These are phyloP conservation scores for Stagonosporopsis chrysanthemi DNA, from an alignment of 2,329 filamentous ascomycete genomes.

Conservation along the genomic window DNA sequence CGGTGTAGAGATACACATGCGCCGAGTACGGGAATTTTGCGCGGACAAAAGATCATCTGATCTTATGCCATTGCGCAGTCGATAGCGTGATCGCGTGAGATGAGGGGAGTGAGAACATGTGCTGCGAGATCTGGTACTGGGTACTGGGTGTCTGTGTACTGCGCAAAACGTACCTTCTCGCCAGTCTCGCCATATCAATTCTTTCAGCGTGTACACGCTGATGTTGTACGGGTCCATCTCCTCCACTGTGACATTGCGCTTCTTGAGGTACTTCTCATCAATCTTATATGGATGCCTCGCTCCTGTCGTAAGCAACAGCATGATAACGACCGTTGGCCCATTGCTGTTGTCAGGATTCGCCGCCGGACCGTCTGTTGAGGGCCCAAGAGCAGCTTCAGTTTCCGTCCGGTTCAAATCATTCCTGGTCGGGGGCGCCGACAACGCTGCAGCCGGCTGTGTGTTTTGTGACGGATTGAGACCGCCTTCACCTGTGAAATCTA, in stretches of 20 bases:
- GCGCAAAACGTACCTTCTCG: slow-evolving; percentile 64
- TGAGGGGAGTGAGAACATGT: neutral
- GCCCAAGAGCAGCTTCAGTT: slow-evolving; percentile 55
- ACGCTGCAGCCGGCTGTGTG: slow-evolving; percentile 21
- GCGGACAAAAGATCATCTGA: slow-evolving; percentile 12
- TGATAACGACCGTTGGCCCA: slow-evolving; percentile 71
- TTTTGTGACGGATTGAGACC: slow-evolving; percentile 22
- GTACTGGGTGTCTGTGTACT: neutral
- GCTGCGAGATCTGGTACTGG: neutral
- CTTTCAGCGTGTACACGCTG: slow-evolving; percentile 92
- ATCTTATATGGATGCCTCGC: slow-evolving; percentile 89
- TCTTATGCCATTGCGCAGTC: slow-evolving; percentile 2
- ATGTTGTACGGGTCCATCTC: slow-evolving; percentile 84
- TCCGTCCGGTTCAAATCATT: slow-evolving; percentile 48
- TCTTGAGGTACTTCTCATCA: slow-evolving; percentile 82
- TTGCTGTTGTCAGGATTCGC: slow-evolving; percentile 49
- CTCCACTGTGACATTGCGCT: slow-evolving; percentile 79
- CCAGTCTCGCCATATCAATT: slow-evolving; percentile 93
- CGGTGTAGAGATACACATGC: slow-evolving; percentile 16
- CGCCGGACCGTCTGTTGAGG: slow-evolving; percentile 54
- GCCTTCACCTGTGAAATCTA: slow-evolving; percentile 13
- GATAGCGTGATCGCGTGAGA: neutral
- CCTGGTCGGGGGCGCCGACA: slow-evolving; percentile 33
- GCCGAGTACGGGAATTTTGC: slow-evolving; percentile 9
- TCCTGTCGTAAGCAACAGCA: slow-evolving; percentile 81